A percentile compares a stretch with the other conserved stretches of the same genome.
Conservation (phyloP, 1,139 yeast genomes). For the Yamadazyma triangularis region DNA sequence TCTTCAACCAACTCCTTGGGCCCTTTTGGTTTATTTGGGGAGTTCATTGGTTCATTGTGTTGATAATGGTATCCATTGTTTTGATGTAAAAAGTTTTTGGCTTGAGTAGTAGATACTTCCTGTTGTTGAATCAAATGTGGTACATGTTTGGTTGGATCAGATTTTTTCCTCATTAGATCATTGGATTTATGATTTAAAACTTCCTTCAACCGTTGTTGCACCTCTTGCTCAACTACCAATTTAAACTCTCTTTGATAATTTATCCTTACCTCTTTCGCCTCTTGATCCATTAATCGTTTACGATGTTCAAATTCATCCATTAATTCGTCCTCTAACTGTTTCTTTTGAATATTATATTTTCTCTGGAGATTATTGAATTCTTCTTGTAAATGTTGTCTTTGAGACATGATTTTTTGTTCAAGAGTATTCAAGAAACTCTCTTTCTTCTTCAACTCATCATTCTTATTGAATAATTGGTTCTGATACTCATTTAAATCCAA, state of each 20-base stretch:
- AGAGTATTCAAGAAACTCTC: constrained; percentile 38
- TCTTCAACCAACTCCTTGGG: constrained; percentile 37
- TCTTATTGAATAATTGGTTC: constrained; percentile 33
- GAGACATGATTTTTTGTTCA: constrained; percentile 26
- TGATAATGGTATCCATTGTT: constrained; percentile 10
- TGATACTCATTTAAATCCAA: constrained; percentile 48
- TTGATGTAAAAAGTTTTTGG: constrained; percentile 17
- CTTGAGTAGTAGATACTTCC: constrained; percentile 15
- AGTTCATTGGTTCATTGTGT: constrained; percentile 6
- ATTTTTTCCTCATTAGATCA: constrained; percentile 25
- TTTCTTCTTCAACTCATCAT: constrained; percentile 46
- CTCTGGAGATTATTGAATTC: constrained; percentile 29
- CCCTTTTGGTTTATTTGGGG: constrained; percentile 33
- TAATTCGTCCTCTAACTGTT: constrained; percentile 35
- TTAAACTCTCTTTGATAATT: constrained; percentile 59
- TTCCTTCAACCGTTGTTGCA: constrained; percentile 36
- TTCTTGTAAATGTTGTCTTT: constrained; percentile 28
- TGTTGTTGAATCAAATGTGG: constrained; percentile 8
- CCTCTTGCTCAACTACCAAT: constrained; percentile 55
- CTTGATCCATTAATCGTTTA: constrained; percentile 47
- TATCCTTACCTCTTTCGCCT: constrained; percentile 53
- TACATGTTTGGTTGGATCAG: constrained; percentile 19
- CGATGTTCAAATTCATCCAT: constrained; percentile 43
- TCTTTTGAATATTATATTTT: constrained; percentile 30
- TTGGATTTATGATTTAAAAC: constrained; percentile 12